Evolutionary conservation across 768 basidiomycete species (phyloP).

Genomic region (Hypholoma sublateritium): DNA sequence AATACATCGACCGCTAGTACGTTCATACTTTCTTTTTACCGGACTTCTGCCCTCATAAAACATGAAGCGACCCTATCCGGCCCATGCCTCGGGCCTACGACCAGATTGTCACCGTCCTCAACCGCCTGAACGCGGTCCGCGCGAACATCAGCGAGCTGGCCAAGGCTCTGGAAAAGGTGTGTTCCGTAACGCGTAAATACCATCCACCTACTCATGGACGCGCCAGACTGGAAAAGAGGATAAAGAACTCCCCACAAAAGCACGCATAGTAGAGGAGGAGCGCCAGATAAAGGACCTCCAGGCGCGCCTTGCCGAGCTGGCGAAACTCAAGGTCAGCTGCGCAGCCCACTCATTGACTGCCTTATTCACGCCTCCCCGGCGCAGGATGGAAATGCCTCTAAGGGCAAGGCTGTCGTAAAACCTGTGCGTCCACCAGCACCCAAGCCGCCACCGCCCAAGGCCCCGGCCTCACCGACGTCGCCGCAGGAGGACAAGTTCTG

Average conservation of each 20-base stretch:
- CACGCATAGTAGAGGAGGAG: constrained; percentile 42
- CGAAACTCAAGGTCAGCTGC: constrained; percentile 34
- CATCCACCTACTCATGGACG: background rate
- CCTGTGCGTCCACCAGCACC: background rate
- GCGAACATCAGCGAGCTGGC: constrained; percentile 31
- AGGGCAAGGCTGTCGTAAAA: constrained; percentile 10
- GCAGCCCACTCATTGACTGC: background rate
- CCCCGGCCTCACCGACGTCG: constrained; percentile 22
- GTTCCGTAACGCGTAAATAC: background rate
- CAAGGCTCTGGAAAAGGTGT: constrained; percentile 15
- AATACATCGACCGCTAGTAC: constrained; percentile 77
- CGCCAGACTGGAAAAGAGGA: constrained; percentile 9
- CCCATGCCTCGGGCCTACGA: constrained; percentile 52
- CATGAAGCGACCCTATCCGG: constrained; percentile 37
- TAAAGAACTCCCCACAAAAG: constrained; percentile 27
- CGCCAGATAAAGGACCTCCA: constrained; percentile 37
- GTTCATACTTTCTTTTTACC: constrained; percentile 24
- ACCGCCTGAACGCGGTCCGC: constrained; percentile 37
- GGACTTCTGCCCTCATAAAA: constrained; percentile 5
- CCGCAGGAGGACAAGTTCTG: constrained; percentile 60
- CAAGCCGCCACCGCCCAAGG: constrained; percentile 11
- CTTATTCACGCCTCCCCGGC: constrained; percentile 3
- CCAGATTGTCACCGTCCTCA: constrained; percentile 43
- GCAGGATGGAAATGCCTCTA: no score
- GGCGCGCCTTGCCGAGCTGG: constrained; percentile 35